Conservation (phyloP, 1,284 basidiomycete genomes). For the Tilletia walkeri region DNA sequence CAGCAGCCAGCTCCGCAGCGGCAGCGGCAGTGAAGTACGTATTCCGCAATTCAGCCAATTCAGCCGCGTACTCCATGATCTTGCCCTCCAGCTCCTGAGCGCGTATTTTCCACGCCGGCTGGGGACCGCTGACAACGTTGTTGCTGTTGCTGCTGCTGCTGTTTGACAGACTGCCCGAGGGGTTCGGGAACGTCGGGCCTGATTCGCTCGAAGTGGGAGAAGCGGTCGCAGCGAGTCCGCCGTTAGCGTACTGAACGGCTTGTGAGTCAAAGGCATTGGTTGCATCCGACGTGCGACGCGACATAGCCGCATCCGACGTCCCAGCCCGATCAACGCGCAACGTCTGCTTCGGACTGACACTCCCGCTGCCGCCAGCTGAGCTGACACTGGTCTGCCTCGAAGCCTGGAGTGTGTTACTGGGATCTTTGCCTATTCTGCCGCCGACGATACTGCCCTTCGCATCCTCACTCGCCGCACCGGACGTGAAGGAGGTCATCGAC, state of each 20-base stretch:
- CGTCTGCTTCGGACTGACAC: too few species aligned
- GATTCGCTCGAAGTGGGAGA: too few species aligned
- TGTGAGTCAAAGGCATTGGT: neutral
- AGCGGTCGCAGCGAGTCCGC: too few species aligned
- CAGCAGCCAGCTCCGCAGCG: neutral
- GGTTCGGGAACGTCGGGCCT: too few species aligned
- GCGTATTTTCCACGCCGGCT: conserved; percentile 10
- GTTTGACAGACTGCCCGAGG: neutral
- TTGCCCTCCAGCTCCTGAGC: conserved; percentile 28
- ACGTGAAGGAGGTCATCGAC: conserved; percentile 9
- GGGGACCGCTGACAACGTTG: neutral
- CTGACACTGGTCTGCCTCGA: too few species aligned
- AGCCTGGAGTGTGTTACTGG: too few species aligned
- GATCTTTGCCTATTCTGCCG: too few species aligned
- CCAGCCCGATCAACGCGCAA: too few species aligned
- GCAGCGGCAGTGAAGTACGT: neutral
- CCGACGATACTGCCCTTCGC: neutral
- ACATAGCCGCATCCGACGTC: neutral
- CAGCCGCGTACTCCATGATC: conserved; percentile 33
- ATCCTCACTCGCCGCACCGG: neutral
- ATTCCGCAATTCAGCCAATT: conserved; percentile 24
- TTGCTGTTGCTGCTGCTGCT: neutral
- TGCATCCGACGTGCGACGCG: neutral
- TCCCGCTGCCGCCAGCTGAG: too few species aligned
- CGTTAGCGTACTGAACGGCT: too few species aligned